Percentiles rank a stretch among this genome's conserved stretches.
phyloP scores from a whole-genome alignment of 1,139 yeast species.

The Blastobotrys persicus region DNA sequence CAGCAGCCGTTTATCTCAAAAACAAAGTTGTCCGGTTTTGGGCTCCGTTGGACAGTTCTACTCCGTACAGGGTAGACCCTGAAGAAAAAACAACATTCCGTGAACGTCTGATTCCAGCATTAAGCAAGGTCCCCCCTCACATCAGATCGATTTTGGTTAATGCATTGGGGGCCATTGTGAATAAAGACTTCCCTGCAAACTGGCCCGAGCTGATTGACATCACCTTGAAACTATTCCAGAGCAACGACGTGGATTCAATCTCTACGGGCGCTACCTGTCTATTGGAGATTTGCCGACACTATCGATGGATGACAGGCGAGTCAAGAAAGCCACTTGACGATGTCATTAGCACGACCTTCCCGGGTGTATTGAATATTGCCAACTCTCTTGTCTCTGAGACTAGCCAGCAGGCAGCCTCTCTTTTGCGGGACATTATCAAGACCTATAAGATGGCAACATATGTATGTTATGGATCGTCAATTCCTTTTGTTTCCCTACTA shows the following conservation, averaged over 20 bases:
- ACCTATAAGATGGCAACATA: slow-evolving; percentile 77
- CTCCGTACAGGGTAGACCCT: slow-evolving; percentile 46
- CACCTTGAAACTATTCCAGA: slow-evolving; percentile 57
- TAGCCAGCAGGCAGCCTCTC: slow-evolving; percentile 58
- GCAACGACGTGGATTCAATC: slow-evolving; percentile 54
- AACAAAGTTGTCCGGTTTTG: slow-evolving; percentile 69
- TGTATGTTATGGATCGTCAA: slow-evolving; percentile 15
- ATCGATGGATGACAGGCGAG: slow-evolving; percentile 70
- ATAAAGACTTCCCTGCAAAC: slow-evolving; percentile 61
- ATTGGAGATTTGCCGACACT: slow-evolving; percentile 69
- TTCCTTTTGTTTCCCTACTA: background rate
- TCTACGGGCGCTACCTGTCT: slow-evolving; percentile 78
- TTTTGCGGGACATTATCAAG: slow-evolving; percentile 73
- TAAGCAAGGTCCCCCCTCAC: slow-evolving; percentile 44
- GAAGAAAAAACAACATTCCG: slow-evolving; percentile 74
- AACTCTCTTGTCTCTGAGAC: slow-evolving; percentile 51
- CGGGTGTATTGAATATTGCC: slow-evolving; percentile 66
- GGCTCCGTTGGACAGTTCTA: slow-evolving; percentile 42
- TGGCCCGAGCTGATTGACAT: slow-evolving; percentile 70
- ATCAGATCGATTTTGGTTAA: slow-evolving; percentile 63
- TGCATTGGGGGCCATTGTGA: slow-evolving; percentile 62
- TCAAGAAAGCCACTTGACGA: slow-evolving; percentile 58
- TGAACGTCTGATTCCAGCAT: slow-evolving; percentile 53
- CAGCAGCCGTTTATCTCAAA: slow-evolving; percentile 86
- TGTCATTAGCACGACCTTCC: slow-evolving; percentile 63